Base-by-base conservation (phyloP, 2,329 filamentous ascomycete genomes). In the Dryadomyces sulphureus region DNA sequence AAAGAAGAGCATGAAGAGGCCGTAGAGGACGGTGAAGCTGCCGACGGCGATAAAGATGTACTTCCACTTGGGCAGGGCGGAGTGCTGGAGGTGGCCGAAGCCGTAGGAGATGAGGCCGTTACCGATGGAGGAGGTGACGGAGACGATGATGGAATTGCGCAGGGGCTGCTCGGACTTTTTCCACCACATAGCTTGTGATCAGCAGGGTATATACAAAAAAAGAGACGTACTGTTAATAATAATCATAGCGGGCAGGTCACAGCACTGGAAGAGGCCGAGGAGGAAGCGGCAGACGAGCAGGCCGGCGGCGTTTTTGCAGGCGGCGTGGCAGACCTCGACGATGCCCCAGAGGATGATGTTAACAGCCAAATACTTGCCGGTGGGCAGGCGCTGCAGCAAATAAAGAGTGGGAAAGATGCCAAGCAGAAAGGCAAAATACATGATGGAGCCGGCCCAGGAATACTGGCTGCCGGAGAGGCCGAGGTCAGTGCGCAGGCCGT, bases 341-440 rank as follows among this genome's bases (percentile, higher is more conserved):
- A 77, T 58, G 1, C 76, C 76, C 77, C 77, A 81, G 46, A 73
- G 61, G 5, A 68, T 57, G 35, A 80, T 70, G 49, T 79, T 80
- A 45, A 65, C 53, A 9, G 69, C 77, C 2, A 82, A 65, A 58
- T 75, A 79, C 55, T 79, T 81, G 8, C 69, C 73, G 0, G 73
- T 69, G 6, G 77, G 76, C 9, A 48, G 21, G 17, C 35, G 36
- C 38, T 38, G 42, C 34, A 19, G 16, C 17, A 45, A 32, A 24
- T 19, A 22, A 9, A 35, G 35, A 20, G 38, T 32, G 14, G 35
- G 20, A 20, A 19, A 8, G 5, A 38, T 19, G 4, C n/a, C 5
- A 6, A 38, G 36, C 5, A 38, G 36, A 21, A 19, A 19, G n/a
- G n/a, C 36, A 38, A 38, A 38, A 17, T 38, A 38, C n/a, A 38